Evolutionary conservation across 1,139 yeast genomes (phyloP), one percentile per base, ranked within the genome.

Genomic region (Insectozyma bohioensis): DNA sequence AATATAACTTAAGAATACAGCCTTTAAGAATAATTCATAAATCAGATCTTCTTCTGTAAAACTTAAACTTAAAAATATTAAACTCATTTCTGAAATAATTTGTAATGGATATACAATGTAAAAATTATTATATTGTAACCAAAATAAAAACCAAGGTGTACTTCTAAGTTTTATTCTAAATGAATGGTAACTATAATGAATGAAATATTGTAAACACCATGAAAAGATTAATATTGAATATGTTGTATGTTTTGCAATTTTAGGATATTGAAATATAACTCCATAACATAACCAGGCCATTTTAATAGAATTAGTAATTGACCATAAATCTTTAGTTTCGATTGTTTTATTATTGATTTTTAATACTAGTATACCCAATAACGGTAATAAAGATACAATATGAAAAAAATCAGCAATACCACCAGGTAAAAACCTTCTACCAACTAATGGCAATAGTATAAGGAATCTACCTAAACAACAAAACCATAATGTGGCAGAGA

Each of bases 341-440:
- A n/a, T n/a, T n/a, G n/a, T n/a, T n/a, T n/a, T n/a, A n/a, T n/a
- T n/a, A n/a, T n/a, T n/a, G n/a, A n/a, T n/a, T n/a, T n/a, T n/a
- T n/a, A n/a, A n/a, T n/a, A n/a, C n/a, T n/a, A n/a, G n/a, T n/a
- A n/a, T n/a, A n/a, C n/a, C n/a, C 4, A 23, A 4, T 13, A 64
- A 43, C 4, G 74, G 73, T 5, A 58, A 39, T 21, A 62, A 39
- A 2, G 74, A 48, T 14, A 68, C 67, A n/a, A 61, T 58, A 35
- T 72, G 74, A 45, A 78, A 75, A 57, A 77, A 78, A 44, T 75
- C 82, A 30, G 84, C 85, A 10, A 81, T 77, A 1, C 87, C 87
- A 6, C 82, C 85, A 2, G 86, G 82, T 18, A 81, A 54, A 46
- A 78, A 81, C 42, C 63, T 65, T 26, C 75, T 56, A 1, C 86